Base-by-base conservation (phyloP, 140 eudicot genomes). In the Anethum foeniculum region DNA sequence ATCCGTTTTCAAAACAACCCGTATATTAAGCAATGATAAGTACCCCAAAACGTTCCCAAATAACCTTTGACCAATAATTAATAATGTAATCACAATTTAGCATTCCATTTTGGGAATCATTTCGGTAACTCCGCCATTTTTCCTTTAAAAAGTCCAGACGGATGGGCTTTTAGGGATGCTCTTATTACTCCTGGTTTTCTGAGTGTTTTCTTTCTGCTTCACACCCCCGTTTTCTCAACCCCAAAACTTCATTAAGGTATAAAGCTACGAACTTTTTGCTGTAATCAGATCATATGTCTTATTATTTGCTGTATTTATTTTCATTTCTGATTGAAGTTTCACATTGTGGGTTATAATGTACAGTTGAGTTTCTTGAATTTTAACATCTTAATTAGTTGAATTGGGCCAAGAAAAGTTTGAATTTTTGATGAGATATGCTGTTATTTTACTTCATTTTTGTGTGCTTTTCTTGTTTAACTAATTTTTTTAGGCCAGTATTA, bases 181-280 rank as follows among this genome's bases (percentile, higher is more conserved):
- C 38, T 34, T 34, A 39, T 39, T 39, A 30, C 21, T 81, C 82
- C 32, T 77, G 74, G 30, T 81, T 56, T 72, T 27, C 18, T 52
- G 34, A 28, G 39, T 19, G 10, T 80, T 54, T 76, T 77, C 76
- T 30, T 47, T 76, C 71, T 12, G 62, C 80, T 68, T 71, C 38
- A 77, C 44, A 52, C 75, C 41, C 78, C 11, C 43, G 56, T 76
- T 49, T 88, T 83, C 79, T 86, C 85, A 46, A 82, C 81, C 73
- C 51, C 77, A 67, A 88, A 88, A 83, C 91, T 91, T 23, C 87
- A 89, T 65, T 83, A 86, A 88, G 97, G 94, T 91, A 88, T 78
- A 51, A 81, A 74, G 25, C 52, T 77, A 23, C 68, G 44, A 69
- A 2, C 11, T 47, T 78, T 44, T 36, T 65, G 47, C 73, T 82